Evolutionary conservation across 2,329 filamentous ascomycete genomes (phyloP), one percentile per base, ranked within the genome.

Genomic region (Arthrocladium fulminans): DNA sequence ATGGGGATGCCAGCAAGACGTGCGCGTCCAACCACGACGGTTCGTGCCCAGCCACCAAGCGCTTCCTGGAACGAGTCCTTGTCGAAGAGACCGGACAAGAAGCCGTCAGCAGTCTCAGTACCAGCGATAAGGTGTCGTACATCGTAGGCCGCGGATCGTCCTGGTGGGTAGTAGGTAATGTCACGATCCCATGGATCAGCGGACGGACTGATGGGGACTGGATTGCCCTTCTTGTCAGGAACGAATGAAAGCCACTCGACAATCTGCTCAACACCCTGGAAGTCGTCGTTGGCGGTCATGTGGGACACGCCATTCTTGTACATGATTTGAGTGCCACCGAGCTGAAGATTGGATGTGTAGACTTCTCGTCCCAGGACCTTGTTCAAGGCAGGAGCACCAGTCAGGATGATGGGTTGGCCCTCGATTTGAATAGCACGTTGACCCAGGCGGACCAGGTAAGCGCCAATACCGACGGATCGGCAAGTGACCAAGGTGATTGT

Each of bases 311-410:
- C 92, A 67, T 98, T 98, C 73, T 87, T 89, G 81, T 98, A 97
- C 92, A 98, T 98, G 78, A 98, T 98, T 72, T 98, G 92, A n/a
- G 92, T 98, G 60, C 92, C 92, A 81, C 92, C 92, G 57, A 98
- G 87, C 75, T 98, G 92, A 64, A 98, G 73, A 78, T 98, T 98
- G 52, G 92, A 97, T 20, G 92, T 96, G 74, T 98, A 98, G 24
- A 98, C 90, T 70, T 98, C 92, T 59, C 94, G 88, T 62, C 92
- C 92, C 52, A 98, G 81, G 61, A 98, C 77, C 74, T 97, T 98
- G 81, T 98, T 98, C 67, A 98, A 84, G 51, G 92, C 92, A 56
- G 88, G 87, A 42, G 92, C 92, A 79, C 92, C 92, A 61, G 92
- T 98, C 55, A 98, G 80, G 63, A 98, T 98, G 67, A 98, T 98